phyloP scores from a whole-genome alignment of 352 stramenopile genomes.

The Globisporangium abappressorium region DNA sequence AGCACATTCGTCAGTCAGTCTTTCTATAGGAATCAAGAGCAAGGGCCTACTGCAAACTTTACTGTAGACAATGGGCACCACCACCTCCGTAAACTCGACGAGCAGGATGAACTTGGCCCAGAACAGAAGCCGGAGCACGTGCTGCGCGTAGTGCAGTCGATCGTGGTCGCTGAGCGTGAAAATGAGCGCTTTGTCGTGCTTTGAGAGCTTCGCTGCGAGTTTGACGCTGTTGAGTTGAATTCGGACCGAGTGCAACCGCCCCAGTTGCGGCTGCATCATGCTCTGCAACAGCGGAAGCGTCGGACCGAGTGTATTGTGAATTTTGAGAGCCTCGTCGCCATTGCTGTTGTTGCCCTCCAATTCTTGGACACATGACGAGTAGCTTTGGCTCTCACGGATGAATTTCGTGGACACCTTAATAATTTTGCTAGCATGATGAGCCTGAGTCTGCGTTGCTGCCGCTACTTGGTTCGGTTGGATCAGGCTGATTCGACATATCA shows the following conservation, averaged over 20 bases:
- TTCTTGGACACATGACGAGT: not conserved
- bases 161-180: not conserved
- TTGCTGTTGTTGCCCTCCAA: not conserved
- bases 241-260: not conserved
- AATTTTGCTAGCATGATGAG: not conserved
- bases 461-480: not conserved
- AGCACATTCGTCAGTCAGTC: no score
- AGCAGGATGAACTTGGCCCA: conserved; percentile 17
- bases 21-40: not conserved
- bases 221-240: not conserved
- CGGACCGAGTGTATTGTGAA: not conserved
- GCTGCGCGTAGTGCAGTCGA: not conserved
- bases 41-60: not conserved
- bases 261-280: not conserved
- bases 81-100: conserved; percentile 20
- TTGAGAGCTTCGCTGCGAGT: not conserved
- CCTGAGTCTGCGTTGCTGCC: not conserved
- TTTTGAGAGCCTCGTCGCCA: not conserved
- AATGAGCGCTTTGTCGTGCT: not conserved
- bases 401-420: not conserved
- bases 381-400: not conserved
- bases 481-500: not conserved
- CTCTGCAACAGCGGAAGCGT: not conserved
- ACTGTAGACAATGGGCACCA: conserved; percentile 21
- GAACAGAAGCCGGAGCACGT: conserved; percentile 12